Evolutionary conservation across 73 alveolate species (phyloP).

Genomic region (Stentor coeruleus): DNA sequence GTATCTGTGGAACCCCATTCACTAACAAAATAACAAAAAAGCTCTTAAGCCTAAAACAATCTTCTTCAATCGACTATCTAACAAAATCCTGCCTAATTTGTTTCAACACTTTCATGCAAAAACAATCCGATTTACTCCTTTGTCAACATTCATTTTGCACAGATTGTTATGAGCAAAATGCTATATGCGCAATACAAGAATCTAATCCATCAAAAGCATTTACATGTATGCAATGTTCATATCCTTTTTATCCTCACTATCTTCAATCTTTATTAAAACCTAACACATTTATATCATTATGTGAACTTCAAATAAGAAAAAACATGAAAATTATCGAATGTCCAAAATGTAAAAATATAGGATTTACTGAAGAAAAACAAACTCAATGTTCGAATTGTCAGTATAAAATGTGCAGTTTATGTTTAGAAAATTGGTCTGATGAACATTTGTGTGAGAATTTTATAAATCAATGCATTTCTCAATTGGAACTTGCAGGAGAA

Average conservation of each 20-base stretch:
- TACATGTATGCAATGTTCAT: background rate
- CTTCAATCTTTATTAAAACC: background rate
- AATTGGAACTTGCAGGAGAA: conserved; percentile 9
- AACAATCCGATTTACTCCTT: background rate
- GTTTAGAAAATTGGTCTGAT: background rate
- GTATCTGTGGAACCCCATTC: too few relatives aligned
- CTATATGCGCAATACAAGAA: background rate
- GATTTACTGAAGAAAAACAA: background rate
- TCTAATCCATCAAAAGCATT: background rate
- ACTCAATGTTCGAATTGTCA: background rate
- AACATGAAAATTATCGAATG: background rate
- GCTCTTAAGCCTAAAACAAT: too few relatives aligned
- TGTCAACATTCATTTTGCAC: background rate
- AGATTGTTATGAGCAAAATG: background rate
- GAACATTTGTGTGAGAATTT: background rate
- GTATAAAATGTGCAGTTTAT: background rate
- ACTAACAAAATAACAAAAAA: too few relatives aligned
- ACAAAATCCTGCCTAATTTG: background rate
- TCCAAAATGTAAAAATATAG: background rate
- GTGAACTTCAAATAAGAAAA: background rate
- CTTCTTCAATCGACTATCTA: too few relatives aligned
- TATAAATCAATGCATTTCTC: background rate
- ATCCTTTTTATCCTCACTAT: background rate
- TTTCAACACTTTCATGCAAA: background rate
- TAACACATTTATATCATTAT: too few relatives aligned